A percentile compares a stretch with the other conserved stretches of the same genome.
Evolutionary conservation across 1,284 basidiomycete species (phyloP).

Genomic region (Tilletia walkeri): DNA sequence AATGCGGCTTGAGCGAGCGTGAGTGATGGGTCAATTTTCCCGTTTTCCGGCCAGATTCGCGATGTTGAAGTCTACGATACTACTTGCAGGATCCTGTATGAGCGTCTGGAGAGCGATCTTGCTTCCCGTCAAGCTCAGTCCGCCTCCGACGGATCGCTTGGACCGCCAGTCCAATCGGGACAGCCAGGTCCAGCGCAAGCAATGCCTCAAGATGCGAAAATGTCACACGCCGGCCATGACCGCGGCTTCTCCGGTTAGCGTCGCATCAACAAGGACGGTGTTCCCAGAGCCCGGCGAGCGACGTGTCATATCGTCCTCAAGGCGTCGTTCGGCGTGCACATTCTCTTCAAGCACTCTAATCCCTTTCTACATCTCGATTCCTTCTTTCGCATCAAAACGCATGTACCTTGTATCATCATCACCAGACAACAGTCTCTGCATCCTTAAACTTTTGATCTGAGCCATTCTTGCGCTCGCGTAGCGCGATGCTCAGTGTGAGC

Average conservation of each 20-base stretch:
- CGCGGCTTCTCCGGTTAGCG: too few species aligned
- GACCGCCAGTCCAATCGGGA: not conserved
- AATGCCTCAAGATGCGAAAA: too few species aligned
- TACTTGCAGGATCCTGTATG: slow-evolving; percentile 10
- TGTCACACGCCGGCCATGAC: too few species aligned
- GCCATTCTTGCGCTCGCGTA: too few species aligned
- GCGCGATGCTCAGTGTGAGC: too few species aligned
- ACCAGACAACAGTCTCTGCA: not conserved
- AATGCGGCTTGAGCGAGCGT: slow-evolving; percentile 83
- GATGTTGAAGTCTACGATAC: not conserved
- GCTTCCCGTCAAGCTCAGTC: not conserved
- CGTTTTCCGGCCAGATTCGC: not conserved
- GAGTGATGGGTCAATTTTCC: slow-evolving; percentile 55
- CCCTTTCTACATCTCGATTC: too few species aligned
- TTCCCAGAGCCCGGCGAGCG: too few species aligned
- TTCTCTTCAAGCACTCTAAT: too few species aligned
- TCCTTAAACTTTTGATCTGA: not conserved
- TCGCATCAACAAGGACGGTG: too few species aligned
- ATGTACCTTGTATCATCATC: not conserved
- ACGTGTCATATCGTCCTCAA: too few species aligned
- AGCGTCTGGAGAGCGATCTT: slow-evolving; percentile 16
- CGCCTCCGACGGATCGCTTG: not conserved
- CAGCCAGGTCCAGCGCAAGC: too few species aligned
- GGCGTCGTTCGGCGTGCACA: too few species aligned
- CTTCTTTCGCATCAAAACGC: not conserved